Conservation (phyloP, 257 asterid genomes). For the Nicotiana paniculata region DNA sequence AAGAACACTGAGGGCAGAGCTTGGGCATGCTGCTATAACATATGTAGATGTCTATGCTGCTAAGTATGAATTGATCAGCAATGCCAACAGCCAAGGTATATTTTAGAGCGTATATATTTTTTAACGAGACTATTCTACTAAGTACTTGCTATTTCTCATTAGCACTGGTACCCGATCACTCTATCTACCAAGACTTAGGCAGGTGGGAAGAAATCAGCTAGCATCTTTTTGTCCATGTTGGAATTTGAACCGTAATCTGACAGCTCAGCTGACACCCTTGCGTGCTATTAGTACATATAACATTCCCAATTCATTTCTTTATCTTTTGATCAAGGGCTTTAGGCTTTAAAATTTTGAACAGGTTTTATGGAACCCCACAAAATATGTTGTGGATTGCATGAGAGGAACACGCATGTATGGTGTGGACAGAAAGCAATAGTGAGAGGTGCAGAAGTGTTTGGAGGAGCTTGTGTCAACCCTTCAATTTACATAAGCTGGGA, state of each 20-base stretch:
- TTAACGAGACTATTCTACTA: neutral
- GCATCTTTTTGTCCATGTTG: neutral
- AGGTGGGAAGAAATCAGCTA: neutral
- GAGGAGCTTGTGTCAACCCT: conserved; percentile 54
- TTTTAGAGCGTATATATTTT: neutral
- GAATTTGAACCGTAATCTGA: neutral
- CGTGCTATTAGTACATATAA: neutral
- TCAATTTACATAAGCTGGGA: conserved; percentile 68
- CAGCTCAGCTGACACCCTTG: neutral
- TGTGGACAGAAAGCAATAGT: conserved; percentile 54
- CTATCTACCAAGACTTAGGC: neutral
- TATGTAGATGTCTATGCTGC: conserved; percentile 61
- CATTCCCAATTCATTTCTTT: too few species aligned
- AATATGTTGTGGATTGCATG: conserved; percentile 66
- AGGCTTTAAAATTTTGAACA: conserved; percentile 13
- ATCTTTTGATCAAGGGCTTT: too few species aligned
- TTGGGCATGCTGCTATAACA: conserved; percentile 37
- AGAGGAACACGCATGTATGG: conserved; percentile 37
- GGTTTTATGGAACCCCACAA: conserved; percentile 51
- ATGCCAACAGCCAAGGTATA: conserved; percentile 43
- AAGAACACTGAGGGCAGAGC: conserved; percentile 31
- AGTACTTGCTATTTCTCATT: neutral
- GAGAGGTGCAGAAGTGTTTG: conserved; percentile 47
- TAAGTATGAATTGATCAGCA: conserved; percentile 51
- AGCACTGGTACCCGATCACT: neutral